Conservation (phyloP, 495 filamentous ascomycete species). For the Tirmania nivea region DNA sequence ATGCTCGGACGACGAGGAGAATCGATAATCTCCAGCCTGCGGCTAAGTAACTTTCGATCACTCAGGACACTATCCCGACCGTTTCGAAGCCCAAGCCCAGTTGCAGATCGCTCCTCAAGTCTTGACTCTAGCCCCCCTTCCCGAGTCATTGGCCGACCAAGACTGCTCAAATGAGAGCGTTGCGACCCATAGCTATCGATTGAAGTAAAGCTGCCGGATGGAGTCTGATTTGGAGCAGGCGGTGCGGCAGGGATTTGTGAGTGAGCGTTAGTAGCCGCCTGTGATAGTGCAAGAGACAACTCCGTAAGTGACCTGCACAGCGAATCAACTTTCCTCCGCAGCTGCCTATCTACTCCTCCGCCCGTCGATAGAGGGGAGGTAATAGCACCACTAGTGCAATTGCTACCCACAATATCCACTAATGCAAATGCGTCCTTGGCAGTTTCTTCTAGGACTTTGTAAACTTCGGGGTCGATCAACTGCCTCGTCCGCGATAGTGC, state of each 20-base stretch:
- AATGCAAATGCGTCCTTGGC: conserved; percentile 61
- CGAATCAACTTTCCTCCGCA: conserved; percentile 75
- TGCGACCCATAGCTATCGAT: neutral
- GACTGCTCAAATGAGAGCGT: neutral
- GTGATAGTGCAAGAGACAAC: conserved; percentile 65
- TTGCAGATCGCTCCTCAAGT: neutral
- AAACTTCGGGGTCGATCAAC: conserved; percentile 47
- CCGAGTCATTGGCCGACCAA: neutral
- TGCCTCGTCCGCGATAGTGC: conserved; percentile 56
- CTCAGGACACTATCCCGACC: neutral
- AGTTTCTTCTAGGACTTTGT: conserved; percentile 57
- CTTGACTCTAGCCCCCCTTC: neutral
- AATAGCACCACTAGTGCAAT: conserved; percentile 33
- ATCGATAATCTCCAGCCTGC: neutral
- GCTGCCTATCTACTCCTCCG: conserved; percentile 51
- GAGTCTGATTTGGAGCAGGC: neutral
- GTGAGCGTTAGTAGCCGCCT: conserved; percentile 11
- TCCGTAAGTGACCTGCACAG: conserved; percentile 86
- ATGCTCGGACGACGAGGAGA: neutral
- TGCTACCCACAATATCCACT: conserved; percentile 46
- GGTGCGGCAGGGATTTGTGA: neutral
- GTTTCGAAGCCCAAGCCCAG: no score
- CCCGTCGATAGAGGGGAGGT: conserved; percentile 32
- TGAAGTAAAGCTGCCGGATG: no score
- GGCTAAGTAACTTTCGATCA: neutral